Base-by-base conservation (phyloP, 2,329 filamentous ascomycete genomes). In the Venturia asperata region DNA sequence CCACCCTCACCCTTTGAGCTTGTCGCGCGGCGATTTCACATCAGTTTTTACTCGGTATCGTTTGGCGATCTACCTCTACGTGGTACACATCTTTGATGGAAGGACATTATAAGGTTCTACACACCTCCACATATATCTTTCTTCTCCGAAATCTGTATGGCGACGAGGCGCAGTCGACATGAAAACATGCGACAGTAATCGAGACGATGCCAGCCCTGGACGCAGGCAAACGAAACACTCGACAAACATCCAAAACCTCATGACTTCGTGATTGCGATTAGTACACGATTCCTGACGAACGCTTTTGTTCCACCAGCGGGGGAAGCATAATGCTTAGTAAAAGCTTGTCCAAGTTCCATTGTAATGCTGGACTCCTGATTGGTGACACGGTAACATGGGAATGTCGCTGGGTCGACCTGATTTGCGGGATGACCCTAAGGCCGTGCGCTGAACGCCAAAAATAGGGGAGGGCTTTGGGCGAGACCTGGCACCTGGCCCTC, bases 181-280 rank as follows among this genome's bases (percentile, higher is more conserved):
- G 17, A 17, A 47, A 47, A 47, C 21, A n/a, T 47, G 45, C 45
- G 19, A 41, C 39, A 15, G 10, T 9, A 15, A 41, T 15, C 2
- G 39, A 41, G 39, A 15, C 2, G 4, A 34, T 41, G 4, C 39
- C 45, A 47, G 45, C 21, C 17, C 19, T 47, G 45, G 45, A n/a
- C 45, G 45, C 45, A 47, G 17, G 45, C 13, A 47, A 47, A 47
- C 45, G 45, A 47, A 47, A 47, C 45, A n/a, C 45, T 47, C 45
- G 19, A 47, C 45, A 47, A 47, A n/a, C 45, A 47, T 17, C 21
- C 45, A 47, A 9, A 47, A 24, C 1, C 15, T 5, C 10, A 47
- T 47, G 19, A 10, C 19, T 47, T 34, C 30, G 30, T 34, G 30
- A 34, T 34, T 34, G 30, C 30, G 6, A 6, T 34, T 34, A 34